A percentile compares a stretch with the other conserved stretches of the same genome.
Evolutionary conservation across 148 eudicot species (phyloP).

Genomic region (Persicaria maculosa): DNA sequence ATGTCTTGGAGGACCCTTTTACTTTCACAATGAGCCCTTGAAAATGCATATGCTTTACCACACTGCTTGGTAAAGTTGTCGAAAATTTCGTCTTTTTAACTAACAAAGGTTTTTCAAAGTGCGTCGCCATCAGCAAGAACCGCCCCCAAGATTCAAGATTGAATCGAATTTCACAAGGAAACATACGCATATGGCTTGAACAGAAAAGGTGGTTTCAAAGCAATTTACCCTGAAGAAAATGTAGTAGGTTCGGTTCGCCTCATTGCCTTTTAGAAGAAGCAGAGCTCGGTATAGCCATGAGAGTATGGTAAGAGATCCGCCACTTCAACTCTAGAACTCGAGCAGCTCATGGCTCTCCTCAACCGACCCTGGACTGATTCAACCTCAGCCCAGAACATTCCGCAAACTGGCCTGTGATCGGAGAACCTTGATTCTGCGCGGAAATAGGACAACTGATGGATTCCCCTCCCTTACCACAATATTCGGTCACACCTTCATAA

Average conservation of each 20-base stretch:
- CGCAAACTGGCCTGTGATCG: constrained; percentile 81
- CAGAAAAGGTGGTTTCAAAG: neutral
- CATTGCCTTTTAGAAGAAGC: constrained; percentile 46
- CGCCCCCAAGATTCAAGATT: constrained; percentile 7
- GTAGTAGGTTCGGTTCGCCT: neutral
- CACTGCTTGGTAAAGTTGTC: neutral
- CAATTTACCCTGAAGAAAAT: neutral
- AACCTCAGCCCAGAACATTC: constrained; percentile 88
- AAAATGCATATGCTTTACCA: neutral
- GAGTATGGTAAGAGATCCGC: constrained; percentile 83
- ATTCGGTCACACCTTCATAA: constrained; percentile 79
- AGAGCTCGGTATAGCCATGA: constrained; percentile 83
- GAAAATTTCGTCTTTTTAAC: neutral
- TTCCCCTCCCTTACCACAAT: constrained; percentile 79
- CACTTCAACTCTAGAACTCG: constrained; percentile 66
- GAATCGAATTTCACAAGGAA: neutral
- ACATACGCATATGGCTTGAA: neutral
- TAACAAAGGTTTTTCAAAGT: neutral
- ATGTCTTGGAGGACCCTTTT: constrained; percentile 2
- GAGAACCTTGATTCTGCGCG: constrained; percentile 91
- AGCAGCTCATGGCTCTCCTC: constrained; percentile 60
- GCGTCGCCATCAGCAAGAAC: neutral
- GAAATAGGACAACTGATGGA: constrained; percentile 77
- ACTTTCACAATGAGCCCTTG: constrained; percentile 10
- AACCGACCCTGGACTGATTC: constrained; percentile 61